Evolutionary conservation across 2,329 filamentous ascomycete species (phyloP).

Genomic region (Alternaria rosae): DNA sequence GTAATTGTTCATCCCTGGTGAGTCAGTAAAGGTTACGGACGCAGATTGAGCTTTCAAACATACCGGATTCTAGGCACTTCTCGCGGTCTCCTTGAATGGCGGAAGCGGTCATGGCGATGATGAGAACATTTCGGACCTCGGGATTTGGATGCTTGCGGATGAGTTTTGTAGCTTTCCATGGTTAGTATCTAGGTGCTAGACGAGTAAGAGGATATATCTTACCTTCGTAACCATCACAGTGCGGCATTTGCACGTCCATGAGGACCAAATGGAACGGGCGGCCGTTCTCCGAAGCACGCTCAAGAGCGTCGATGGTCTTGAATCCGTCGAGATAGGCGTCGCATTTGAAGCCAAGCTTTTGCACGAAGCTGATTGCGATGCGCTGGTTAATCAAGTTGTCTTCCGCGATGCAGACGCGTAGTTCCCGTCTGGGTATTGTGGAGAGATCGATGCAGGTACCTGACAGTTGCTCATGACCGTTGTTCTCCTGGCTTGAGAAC

Average conservation of each 20-base stretch:
- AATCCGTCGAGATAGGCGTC: constrained; percentile 90
- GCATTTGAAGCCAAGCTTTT: constrained; percentile 83
- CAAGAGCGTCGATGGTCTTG: constrained; percentile 86
- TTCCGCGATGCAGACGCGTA: constrained; percentile 91
- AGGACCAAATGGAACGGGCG: constrained; percentile 87
- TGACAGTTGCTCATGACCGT: constrained; percentile 50
- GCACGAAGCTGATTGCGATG: constrained; percentile 90
- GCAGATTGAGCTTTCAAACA: not conserved
- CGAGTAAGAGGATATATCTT: no score
- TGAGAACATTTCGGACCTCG: constrained; percentile 80
- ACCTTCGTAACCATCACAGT: constrained; percentile 85
- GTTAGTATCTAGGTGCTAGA: constrained; percentile 19
- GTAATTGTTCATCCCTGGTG: constrained; percentile 98
- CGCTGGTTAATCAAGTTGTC: constrained; percentile 95
- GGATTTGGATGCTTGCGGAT: constrained; percentile 80
- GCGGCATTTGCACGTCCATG: constrained; percentile 97
- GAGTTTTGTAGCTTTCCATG: constrained; percentile 72
- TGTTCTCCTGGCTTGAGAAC: constrained; percentile 60
- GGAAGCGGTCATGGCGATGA: constrained; percentile 96
- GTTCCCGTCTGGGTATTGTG: constrained; percentile 74
- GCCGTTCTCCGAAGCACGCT: constrained; percentile 72
- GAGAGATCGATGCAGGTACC: constrained; percentile 61
- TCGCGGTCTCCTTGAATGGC: constrained; percentile 94
- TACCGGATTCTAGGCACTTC: constrained; percentile 56
- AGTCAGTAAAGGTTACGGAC: not conserved